Evolutionary conservation across 768 basidiomycete species (phyloP).

Genomic region (Tylopilus vinaceipallidus): DNA sequence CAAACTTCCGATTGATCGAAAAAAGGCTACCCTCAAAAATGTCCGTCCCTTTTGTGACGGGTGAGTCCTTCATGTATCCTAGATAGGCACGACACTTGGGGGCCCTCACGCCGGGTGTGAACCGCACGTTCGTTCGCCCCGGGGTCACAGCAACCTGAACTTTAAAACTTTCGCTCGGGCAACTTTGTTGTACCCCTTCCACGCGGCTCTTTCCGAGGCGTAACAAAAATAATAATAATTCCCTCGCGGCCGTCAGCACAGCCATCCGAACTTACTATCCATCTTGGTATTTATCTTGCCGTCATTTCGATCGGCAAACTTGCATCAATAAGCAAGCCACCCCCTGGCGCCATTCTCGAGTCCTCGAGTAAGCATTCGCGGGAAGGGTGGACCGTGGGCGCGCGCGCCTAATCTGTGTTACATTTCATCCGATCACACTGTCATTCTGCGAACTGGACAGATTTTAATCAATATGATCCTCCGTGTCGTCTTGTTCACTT

Average conservation of each 20-base stretch:
- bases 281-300: constrained; percentile 18
- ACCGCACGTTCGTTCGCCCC: constrained; percentile 3
- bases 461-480: background rate
- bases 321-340: constrained; percentile 1
- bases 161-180: background rate
- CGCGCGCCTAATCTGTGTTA: background rate
- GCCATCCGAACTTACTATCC: constrained; percentile 8
- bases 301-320: constrained; percentile 13
- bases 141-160: constrained; percentile 14
- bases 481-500: constrained; percentile 9
- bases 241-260: constrained; percentile 7
- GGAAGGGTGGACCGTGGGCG: constrained; percentile 4
- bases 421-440: background rate
- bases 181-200: background rate
- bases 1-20: constrained; percentile 5
- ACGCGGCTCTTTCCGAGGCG: constrained; percentile 3
- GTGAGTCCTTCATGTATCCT: constrained; percentile 23
- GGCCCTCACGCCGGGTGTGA: constrained; percentile 13
- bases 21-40: constrained; percentile 14
- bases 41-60: background rate
- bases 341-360: constrained; percentile 9
- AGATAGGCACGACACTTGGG: constrained; percentile 9
- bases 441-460: background rate
- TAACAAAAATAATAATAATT: background rate
- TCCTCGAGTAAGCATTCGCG: constrained; percentile 16